A percentile compares a stretch with the other conserved stretches of the same genome.
Conservation (phyloP, 2,329 filamentous ascomycete genomes). For the Stagonosporopsis rhizophila region DNA sequence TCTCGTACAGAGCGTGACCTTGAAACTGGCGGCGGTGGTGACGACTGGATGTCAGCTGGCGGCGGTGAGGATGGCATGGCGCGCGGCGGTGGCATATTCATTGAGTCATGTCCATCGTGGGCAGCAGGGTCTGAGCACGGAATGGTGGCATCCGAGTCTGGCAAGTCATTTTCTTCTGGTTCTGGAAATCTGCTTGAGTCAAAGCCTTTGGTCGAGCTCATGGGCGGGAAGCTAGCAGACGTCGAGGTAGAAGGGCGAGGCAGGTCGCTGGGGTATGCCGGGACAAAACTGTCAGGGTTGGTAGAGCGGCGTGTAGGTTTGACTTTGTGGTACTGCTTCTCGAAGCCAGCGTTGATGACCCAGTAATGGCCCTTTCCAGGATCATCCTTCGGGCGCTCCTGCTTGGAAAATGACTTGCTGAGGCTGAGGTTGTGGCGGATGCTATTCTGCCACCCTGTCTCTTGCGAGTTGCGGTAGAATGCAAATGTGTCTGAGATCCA, state of each 20-base stretch:
- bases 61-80: constrained; percentile 72
- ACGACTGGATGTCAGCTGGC: constrained; percentile 79
- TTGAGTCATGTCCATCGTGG: constrained; percentile 55
- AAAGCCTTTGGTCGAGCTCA: constrained; percentile 53
- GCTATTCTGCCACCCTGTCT: constrained; percentile 98
- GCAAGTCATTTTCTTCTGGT: constrained; percentile 55
- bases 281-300: constrained; percentile 50
- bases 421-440: constrained; percentile 97
- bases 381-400: constrained; percentile 94
- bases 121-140: constrained; percentile 59
- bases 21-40: constrained; percentile 86
- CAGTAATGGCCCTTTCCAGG: constrained; percentile 98
- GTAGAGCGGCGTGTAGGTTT: constrained; percentile 69
- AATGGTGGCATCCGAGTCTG: constrained; percentile 60
- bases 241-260: constrained; percentile 51
- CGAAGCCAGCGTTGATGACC: constrained; percentile 89
- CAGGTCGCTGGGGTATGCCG: constrained; percentile 42
- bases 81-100: constrained; percentile 53
- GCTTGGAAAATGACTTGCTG: constrained; percentile 95
- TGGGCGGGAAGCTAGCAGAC: constrained; percentile 42
- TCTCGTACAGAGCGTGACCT: constrained; percentile 63
- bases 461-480: constrained; percentile 79
- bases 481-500: constrained; percentile 97
- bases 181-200: constrained; percentile 60
- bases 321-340: constrained; percentile 87